A percentile compares a stretch with the other conserved stretches of the same genome.
Evolutionary conservation across 2,329 filamentous ascomycete genomes (phyloP).

Genomic region (Neocucurbitaria cava): DNA sequence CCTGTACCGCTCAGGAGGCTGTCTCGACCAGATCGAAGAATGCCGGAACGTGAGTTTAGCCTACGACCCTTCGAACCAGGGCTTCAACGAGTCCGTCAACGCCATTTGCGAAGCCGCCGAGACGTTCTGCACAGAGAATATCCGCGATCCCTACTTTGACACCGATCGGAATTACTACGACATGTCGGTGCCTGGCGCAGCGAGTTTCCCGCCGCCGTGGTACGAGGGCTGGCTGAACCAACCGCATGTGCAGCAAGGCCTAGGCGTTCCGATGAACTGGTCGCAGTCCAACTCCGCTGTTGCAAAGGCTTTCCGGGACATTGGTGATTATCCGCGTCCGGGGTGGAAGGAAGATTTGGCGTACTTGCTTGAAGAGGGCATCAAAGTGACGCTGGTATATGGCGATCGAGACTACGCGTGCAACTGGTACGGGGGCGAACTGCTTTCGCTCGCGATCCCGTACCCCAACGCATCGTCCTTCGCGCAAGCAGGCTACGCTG

Average conservation of each 20-base stretch:
- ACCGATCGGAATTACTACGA: slow-evolving; percentile 64
- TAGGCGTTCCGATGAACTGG: slow-evolving; percentile 68
- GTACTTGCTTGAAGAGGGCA: slow-evolving; percentile 60
- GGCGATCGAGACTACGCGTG: slow-evolving; percentile 54
- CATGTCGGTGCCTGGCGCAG: slow-evolving; percentile 58
- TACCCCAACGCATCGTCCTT: slow-evolving; percentile 64
- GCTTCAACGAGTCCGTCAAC: slow-evolving; percentile 48
- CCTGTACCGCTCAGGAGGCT: slow-evolving; percentile 58
- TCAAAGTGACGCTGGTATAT: slow-evolving; percentile 43
- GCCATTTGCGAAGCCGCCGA: slow-evolving; percentile 53
- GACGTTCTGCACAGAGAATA: slow-evolving; percentile 53
- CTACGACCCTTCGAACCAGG: slow-evolving; percentile 59
- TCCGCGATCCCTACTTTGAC: slow-evolving; percentile 55
- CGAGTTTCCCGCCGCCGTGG: slow-evolving; percentile 51
- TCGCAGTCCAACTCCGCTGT: slow-evolving; percentile 54
- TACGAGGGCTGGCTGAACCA: slow-evolving; percentile 65
- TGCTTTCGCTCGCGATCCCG: slow-evolving; percentile 66
- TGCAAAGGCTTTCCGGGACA: slow-evolving; percentile 54
- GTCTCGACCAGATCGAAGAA: slow-evolving; percentile 60
- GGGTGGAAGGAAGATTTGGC: slow-evolving; percentile 58
- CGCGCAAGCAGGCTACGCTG: slow-evolving; percentile 71
- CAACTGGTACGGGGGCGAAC: slow-evolving; percentile 77
- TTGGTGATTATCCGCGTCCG: slow-evolving; percentile 58
- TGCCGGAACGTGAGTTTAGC: slow-evolving; percentile 58
- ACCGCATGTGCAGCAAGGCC: slow-evolving; percentile 58